Percentiles rank a stretch among this genome's conserved stretches.
Evolutionary conservation across 768 basidiomycete species (phyloP).

Genomic region (Tylopilus sp.): DNA sequence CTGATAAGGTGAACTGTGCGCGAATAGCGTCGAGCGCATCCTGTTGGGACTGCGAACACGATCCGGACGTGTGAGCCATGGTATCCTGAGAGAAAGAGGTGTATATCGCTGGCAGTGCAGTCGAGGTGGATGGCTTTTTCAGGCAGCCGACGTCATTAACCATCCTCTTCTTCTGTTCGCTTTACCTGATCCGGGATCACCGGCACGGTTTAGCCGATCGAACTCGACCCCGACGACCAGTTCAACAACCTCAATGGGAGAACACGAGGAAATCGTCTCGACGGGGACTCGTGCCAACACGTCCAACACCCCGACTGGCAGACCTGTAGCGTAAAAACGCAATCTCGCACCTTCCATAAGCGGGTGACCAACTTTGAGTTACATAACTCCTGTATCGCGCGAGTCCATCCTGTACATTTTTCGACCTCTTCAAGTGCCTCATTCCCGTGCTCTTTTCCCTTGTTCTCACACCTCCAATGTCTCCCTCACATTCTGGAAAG

Average conservation of each 20-base stretch:
- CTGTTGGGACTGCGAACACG: slow-evolving; percentile 42
- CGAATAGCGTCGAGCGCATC: slow-evolving; percentile 62
- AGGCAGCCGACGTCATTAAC: slow-evolving; percentile 10
- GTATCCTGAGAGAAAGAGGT: background rate
- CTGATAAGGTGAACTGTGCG: slow-evolving; percentile 64
- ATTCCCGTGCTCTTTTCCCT: background rate
- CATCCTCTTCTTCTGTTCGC: too few relatives aligned
- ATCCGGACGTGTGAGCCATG: slow-evolving; percentile 41
- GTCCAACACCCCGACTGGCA: too few relatives aligned
- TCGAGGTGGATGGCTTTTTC: slow-evolving; percentile 2
- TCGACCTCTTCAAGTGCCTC: background rate
- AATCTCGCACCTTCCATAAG: slow-evolving; percentile 11
- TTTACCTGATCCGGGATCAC: background rate
- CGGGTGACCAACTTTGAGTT: slow-evolving; percentile 8
- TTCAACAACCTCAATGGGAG: too few relatives aligned
- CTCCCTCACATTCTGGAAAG: slow-evolving; percentile 43
- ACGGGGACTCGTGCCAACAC: too few relatives aligned
- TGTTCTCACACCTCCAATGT: slow-evolving; percentile 36
- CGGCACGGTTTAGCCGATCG: too few relatives aligned
- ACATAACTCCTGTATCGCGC: slow-evolving; percentile 20
- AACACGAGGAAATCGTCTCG: too few relatives aligned
- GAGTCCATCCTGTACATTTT: slow-evolving; percentile 9
- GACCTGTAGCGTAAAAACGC: too few relatives aligned
- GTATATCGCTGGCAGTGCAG: background rate
- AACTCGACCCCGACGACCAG: too few relatives aligned